Percentiles rank a stretch among this genome's conserved stretches.
Conservation (phyloP, 2,329 filamentous ascomycete species). For the Fusarium begoniae region DNA sequence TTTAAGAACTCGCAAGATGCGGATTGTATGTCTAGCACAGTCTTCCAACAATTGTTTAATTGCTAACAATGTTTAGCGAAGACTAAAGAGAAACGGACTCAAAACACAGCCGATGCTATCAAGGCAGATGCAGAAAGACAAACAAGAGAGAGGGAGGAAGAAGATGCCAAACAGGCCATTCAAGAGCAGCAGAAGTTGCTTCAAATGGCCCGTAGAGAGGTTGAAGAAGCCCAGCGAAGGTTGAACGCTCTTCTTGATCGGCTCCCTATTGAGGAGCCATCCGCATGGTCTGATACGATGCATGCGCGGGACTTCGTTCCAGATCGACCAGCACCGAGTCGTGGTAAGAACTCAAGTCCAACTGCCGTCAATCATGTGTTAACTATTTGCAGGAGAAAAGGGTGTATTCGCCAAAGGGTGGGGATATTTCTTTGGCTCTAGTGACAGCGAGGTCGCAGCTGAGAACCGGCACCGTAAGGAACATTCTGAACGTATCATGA, state of each 20-base stretch:
- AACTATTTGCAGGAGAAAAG: background rate
- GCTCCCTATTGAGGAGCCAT: background rate
- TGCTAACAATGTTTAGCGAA: background rate
- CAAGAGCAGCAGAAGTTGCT: background rate
- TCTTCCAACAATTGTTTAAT: too few relatives aligned
- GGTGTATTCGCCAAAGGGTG: background rate
- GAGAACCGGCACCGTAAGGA: background rate
- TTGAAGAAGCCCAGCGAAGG: background rate
- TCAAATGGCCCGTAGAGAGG: background rate
- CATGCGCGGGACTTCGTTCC: background rate
- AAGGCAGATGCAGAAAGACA: background rate
- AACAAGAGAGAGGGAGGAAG: background rate
- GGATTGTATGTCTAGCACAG: background rate
- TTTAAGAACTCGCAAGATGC: background rate
- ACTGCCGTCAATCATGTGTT: background rate
- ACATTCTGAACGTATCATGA: background rate
- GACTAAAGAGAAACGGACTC: background rate
- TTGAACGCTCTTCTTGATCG: background rate
- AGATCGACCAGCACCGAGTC: background rate
- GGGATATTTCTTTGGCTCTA: background rate
- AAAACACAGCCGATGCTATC: background rate
- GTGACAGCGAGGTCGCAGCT: background rate
- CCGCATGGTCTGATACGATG: background rate
- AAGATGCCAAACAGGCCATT: background rate
- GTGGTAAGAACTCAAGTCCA: rapidly evolving